Conservation (phyloP, 2,329 filamentous ascomycete species). For the Cladophialophora chaetospira region DNA sequence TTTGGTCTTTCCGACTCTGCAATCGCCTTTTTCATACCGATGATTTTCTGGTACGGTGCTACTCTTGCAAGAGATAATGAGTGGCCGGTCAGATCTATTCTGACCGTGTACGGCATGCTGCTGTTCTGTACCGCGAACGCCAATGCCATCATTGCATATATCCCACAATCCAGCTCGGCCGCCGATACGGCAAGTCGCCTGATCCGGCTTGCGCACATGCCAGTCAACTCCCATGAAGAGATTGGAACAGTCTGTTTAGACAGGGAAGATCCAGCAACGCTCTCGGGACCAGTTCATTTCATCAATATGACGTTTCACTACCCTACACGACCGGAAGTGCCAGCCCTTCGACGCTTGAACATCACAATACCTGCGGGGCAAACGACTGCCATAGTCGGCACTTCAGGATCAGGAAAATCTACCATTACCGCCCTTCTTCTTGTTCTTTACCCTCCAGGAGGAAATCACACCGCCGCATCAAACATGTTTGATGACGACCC, state of each 20-base stretch:
- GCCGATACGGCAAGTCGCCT: conserved; percentile 72
- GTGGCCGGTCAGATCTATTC: conserved; percentile 58
- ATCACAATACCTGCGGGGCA: conserved; percentile 64
- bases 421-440: conserved; percentile 76
- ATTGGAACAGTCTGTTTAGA: conserved; percentile 48
- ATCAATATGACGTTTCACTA: conserved; percentile 71
- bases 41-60: conserved; percentile 83
- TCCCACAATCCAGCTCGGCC: conserved; percentile 78
- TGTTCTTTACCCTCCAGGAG: conserved; percentile 61
- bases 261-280: conserved; percentile 34
- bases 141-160: conserved; percentile 67
- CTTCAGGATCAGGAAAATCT: conserved; percentile 88
- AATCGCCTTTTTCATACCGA: conserved; percentile 70
- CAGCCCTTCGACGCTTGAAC: conserved; percentile 66
- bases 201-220: conserved; percentile 63
- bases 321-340: conserved; percentile 55
- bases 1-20: conserved; percentile 78
- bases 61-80: conserved; percentile 59
- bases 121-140: conserved; percentile 80
- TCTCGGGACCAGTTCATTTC: conserved; percentile 58
- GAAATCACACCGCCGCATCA: conserved; percentile 23
- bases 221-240: conserved; percentile 59
- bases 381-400: conserved; percentile 76
- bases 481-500: conserved; percentile 15
- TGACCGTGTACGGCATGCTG: conserved; percentile 78